Conservation (phyloP, 257 asterid species). For the Misopates orontium region DNA sequence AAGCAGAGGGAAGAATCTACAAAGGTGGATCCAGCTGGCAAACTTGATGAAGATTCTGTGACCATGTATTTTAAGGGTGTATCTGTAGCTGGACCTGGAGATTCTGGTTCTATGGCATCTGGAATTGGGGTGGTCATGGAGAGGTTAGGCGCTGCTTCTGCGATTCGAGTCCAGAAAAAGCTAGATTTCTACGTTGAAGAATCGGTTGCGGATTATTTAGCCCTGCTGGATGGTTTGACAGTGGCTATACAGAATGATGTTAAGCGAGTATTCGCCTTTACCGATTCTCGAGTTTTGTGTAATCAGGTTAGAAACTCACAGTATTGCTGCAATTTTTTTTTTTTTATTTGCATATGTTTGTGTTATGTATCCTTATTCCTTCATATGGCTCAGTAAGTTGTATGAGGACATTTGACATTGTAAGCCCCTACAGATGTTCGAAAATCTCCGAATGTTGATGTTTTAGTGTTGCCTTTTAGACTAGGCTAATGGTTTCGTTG, state of each 20-base stretch:
- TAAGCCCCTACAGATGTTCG: no score
- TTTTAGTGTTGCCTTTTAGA: neutral
- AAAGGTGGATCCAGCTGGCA: conserved; percentile 27
- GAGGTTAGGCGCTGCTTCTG: conserved; percentile 37
- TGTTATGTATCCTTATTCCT: no score
- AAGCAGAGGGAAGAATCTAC: conserved; percentile 37
- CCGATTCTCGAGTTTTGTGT: conserved; percentile 63
- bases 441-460: conserved; percentile 8
- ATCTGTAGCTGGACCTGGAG: conserved; percentile 65
- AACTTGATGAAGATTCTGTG: conserved; percentile 49
- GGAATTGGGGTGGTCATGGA: conserved; percentile 93
- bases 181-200: conserved; percentile 85
- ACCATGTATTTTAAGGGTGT: conserved; percentile 82
- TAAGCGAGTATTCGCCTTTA: conserved; percentile 56
- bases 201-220: conserved; percentile 78
- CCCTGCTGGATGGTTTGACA: conserved; percentile 84
- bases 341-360: neutral
- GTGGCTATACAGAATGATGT: conserved; percentile 59
- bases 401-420: no score
- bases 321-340: conserved; percentile 8
- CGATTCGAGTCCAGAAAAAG: conserved; percentile 77
- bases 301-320: conserved; percentile 63
- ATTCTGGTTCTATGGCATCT: conserved; percentile 64
- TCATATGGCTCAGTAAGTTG: no score
- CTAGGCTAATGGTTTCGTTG: neutral